Evolutionary conservation across 495 filamentous ascomycete genomes (phyloP).

Genomic region (Viridothelium virens): DNA sequence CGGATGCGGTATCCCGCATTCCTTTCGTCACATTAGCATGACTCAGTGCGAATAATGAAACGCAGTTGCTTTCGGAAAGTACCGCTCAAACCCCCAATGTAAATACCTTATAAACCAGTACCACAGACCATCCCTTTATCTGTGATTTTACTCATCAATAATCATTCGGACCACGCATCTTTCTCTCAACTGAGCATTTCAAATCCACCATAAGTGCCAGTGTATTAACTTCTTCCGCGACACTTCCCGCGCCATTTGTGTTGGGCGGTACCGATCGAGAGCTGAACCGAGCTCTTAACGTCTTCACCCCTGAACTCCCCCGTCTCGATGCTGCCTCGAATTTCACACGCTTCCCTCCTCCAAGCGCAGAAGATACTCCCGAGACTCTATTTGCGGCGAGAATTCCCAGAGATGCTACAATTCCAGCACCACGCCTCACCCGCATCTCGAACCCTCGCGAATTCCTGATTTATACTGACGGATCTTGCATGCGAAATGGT

Average conservation of each 20-base stretch:
- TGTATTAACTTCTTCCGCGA: no score
- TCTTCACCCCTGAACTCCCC: neutral
- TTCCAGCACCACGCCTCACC: conserved; percentile 8
- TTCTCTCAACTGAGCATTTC: neutral
- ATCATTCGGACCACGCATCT: neutral
- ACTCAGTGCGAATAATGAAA: no score
- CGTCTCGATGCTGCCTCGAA: neutral
- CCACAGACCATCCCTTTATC: no score
- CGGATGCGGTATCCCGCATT: no score
- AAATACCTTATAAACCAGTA: no score
- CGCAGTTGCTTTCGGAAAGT: no score
- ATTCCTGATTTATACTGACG: neutral
- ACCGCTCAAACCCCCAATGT: no score
- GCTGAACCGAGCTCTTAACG: neutral
- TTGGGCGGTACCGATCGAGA: neutral
- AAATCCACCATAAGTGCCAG: neutral
- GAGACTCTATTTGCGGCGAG: conserved; percentile 1
- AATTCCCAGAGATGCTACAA: conserved; percentile 7
- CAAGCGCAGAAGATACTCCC: neutral
- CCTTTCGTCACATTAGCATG: no score
- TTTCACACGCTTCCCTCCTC: neutral
- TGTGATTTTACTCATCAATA: no score
- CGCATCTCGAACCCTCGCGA: conserved; percentile 1
- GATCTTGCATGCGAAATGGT: conserved; percentile 5
- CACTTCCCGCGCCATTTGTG: neutral